Evolutionary conservation across 768 basidiomycete species (phyloP), one percentile per base, ranked within the genome.

Genomic region (Filobasidium floriforme): DNA sequence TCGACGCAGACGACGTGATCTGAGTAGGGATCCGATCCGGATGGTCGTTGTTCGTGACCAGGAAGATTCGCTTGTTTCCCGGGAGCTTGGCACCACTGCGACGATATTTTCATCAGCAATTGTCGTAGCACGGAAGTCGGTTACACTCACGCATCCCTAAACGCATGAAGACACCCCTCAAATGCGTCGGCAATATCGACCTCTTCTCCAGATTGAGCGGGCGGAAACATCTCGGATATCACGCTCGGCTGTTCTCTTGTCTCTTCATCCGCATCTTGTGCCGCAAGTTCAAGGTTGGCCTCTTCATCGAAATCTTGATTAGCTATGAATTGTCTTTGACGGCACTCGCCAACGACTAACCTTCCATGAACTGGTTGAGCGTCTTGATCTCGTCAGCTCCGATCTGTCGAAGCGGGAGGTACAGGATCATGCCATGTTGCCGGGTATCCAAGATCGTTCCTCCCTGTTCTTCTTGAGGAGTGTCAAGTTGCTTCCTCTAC

Each of bases 11-110:
- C 68, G 71, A 29, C 63, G 54, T 57, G 12, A 15, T 24, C 12
- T 15, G 24, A 19, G 29, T 61, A 6, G 41, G 29, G 29, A 61
- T 65, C 32, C 75, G 73, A 14, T 72, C 71, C 0, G 92, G 92
- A 70, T 89, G 79, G 71, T 92, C 91, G 70, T 89, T 86, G 74
- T 98, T 88, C 0, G 96, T 98, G 51, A 99, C 89, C 44, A 94
- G 80, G 76, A 97, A 97, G 0, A 98, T 84, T 6, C 92, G 87
- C 75, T 94, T 93, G n/a, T 88, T 86, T 1, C 91, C 90, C 0
- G 87, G 90, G 73, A 92, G 59, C 57, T 78, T 79, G 26, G 80
- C 77, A 14, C 70, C 71, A 5, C 91, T 24, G 87, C 86, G 9
- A 44, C 59, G 60, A 66, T 41, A 70, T 66, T 49, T 24, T 44